A percentile compares a stretch with the other conserved stretches of the same genome.
These are phyloP conservation scores for Pterocarpus macrocarpus DNA, from an alignment of 306 rosid species.

Conservation along the genomic window DNA sequence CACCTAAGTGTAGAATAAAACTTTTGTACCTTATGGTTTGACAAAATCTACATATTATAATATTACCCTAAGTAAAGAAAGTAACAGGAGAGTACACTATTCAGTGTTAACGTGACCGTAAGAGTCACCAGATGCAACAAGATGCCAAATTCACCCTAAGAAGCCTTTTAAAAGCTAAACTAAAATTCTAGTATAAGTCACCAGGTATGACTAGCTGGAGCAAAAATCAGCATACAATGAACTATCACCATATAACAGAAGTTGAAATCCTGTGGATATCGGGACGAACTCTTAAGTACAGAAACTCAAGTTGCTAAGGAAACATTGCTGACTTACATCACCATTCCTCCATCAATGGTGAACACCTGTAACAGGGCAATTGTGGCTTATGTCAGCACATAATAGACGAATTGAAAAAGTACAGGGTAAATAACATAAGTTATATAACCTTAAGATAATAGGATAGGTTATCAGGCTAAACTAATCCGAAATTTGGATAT, in stretches of 20 bases:
- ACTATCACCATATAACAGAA: slow-evolving; percentile 36
- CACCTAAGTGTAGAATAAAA: too few species aligned
- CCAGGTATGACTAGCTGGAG: slow-evolving; percentile 27
- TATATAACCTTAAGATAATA: not conserved
- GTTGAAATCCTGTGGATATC: slow-evolving; percentile 35
- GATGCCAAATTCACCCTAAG: slow-evolving; percentile 27
- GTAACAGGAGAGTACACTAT: not conserved
- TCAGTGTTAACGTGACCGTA: not conserved
- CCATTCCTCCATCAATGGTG: slow-evolving; percentile 88
- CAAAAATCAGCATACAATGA: slow-evolving; percentile 22
- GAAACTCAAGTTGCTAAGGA: not conserved
- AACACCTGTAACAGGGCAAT: slow-evolving; percentile 62
- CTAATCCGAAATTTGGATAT: not conserved
- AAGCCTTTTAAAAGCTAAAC: slow-evolving; percentile 32
- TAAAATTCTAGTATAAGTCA: slow-evolving; percentile 46
- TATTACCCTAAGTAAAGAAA: too few species aligned
- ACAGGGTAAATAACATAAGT: not conserved
- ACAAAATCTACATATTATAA: too few species aligned
- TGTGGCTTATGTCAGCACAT: slow-evolving; percentile 10
- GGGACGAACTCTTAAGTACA: not conserved
- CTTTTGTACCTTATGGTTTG: too few species aligned
- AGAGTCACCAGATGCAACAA: slow-evolving; percentile 25
- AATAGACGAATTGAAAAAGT: not conserved
- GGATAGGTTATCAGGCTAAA: not conserved
- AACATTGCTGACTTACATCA: slow-evolving; percentile 58